phyloP scores from a whole-genome alignment of 2,329 filamentous ascomycete species.

The Pseudogymnoascus sp. region DNA sequence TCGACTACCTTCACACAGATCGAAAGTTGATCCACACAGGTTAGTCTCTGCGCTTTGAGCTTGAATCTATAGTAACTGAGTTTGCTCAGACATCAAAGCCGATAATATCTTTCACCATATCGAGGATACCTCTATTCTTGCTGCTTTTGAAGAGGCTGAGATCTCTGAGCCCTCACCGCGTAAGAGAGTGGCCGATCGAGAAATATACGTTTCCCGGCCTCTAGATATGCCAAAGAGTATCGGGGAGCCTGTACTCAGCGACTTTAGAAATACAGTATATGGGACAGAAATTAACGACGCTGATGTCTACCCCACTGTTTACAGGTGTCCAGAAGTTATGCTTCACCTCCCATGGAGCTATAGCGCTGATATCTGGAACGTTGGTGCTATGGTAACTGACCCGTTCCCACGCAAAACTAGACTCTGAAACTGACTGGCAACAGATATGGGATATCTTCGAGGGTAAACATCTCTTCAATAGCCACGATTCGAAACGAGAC shows the following conservation, averaged over 20 bases:
- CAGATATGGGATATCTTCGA: constrained; percentile 19
- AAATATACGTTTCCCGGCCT: constrained; percentile 35
- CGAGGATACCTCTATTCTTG: constrained; percentile 29
- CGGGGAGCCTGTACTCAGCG: constrained; percentile 35
- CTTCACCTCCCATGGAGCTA: constrained; percentile 25
- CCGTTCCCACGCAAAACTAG: constrained; percentile 1
- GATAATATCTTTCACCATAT: constrained; percentile 38
- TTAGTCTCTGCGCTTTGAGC: constrained; percentile 19
- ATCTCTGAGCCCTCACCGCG: constrained; percentile 31
- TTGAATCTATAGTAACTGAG: constrained; percentile 11
- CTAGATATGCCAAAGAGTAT: constrained; percentile 28
- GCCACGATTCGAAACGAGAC: constrained; percentile 12
- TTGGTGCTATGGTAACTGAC: constrained; percentile 18
- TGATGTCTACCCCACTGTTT: constrained; percentile 33
- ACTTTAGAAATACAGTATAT: constrained; percentile 38
- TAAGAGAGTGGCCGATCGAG: constrained; percentile 33
- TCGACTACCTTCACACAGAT: constrained; percentile 38
- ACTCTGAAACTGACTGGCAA: constrained; percentile 4
- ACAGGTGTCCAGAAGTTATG: constrained; percentile 38
- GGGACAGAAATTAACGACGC: constrained; percentile 29
- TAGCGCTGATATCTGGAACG: constrained; percentile 22
- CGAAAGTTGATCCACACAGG: constrained; percentile 38
- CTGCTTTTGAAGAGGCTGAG: constrained; percentile 33
- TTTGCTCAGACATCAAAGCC: constrained; percentile 33
- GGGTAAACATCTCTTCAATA: constrained; percentile 15